phyloP scores from a whole-genome alignment of 2,329 filamentous ascomycete species.

The Clarireedia homoeocarpa region DNA sequence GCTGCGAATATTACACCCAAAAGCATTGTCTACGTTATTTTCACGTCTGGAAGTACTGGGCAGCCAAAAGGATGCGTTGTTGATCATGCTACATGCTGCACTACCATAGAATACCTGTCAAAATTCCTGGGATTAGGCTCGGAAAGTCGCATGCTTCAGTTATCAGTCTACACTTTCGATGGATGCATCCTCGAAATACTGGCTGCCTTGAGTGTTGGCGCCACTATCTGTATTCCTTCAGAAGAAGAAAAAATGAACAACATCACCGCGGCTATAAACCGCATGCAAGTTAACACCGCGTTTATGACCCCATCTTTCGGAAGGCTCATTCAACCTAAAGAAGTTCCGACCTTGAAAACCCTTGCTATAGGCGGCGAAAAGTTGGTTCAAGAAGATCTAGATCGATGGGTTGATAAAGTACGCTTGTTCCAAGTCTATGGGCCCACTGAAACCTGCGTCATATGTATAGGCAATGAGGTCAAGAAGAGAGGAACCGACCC shows the following conservation, averaged over 20 bases:
- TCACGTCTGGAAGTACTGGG: conserved; percentile 23
- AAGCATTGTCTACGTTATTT: conserved; percentile 13
- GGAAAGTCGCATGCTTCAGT: conserved; percentile 15
- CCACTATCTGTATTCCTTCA: conserved; percentile 17
- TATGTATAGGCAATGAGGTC: neutral
- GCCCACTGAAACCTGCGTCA: conserved; percentile 35
- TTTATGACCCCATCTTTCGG: conserved; percentile 17
- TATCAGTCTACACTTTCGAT: conserved; percentile 19
- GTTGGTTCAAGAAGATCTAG: conserved; percentile 50
- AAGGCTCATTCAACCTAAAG: conserved; percentile 76
- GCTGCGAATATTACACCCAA: neutral
- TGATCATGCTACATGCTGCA: conserved; percentile 12
- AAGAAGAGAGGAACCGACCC: neutral
- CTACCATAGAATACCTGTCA: conserved; percentile 7
- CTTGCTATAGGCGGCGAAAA: conserved; percentile 82
- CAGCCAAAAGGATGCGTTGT: conserved; percentile 17
- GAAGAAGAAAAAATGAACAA: conserved; percentile 17
- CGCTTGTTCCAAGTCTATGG: conserved; percentile 53
- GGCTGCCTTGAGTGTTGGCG: conserved; percentile 15
- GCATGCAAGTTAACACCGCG: conserved; percentile 15
- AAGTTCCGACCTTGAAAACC: conserved; percentile 63
- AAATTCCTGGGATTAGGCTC: neutral
- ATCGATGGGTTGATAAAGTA: conserved; percentile 30
- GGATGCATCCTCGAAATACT: conserved; percentile 16
- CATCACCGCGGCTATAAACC: conserved; percentile 12